These are phyloP conservation scores for Globisporangium cylindrosporum DNA, from an alignment of 352 stramenopile genomes.

Conservation along the genomic window DNA sequence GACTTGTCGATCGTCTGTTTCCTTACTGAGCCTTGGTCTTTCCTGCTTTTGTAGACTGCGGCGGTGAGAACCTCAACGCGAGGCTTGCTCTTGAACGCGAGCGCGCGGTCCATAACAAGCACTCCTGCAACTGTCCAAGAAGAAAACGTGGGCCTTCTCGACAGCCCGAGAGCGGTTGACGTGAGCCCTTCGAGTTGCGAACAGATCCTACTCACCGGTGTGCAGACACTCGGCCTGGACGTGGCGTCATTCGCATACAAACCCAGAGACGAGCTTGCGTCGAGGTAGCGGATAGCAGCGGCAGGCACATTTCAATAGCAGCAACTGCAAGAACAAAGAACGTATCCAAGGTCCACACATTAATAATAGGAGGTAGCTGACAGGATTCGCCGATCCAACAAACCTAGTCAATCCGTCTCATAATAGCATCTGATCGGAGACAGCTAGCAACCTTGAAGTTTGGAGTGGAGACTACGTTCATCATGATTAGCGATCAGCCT, in stretches of 20 bases:
- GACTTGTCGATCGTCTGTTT: too few species aligned
- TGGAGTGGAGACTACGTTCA: not conserved
- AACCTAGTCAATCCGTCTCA: not conserved
- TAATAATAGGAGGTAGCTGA: not conserved
- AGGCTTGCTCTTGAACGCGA: slow-evolving; percentile 12
- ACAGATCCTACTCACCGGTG: slow-evolving; percentile 29
- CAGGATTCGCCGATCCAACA: not conserved
- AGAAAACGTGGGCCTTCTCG: not conserved
- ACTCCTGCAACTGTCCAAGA: slow-evolving; percentile 10
- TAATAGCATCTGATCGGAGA: not conserved
- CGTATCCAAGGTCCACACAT: not conserved
- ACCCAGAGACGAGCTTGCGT: slow-evolving; percentile 18
- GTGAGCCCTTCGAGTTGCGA: slow-evolving; percentile 9
- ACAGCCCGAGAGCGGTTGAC: not conserved
- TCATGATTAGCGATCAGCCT: not conserved
- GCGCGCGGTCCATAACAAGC: slow-evolving; percentile 15
- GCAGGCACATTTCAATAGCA: not conserved
- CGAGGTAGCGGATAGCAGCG: slow-evolving; percentile 1
- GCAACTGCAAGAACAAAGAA: not conserved
- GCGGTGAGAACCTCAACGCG: slow-evolving; percentile 1
- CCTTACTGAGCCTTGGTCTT: not conserved
- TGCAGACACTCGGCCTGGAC: slow-evolving; percentile 54
- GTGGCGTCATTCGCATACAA: slow-evolving; percentile 56
- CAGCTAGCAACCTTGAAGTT: not conserved
- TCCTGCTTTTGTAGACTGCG: not conserved